Conservation (phyloP, 2,329 filamentous ascomycete species). For the Pyrenochaeta sp. region DNA sequence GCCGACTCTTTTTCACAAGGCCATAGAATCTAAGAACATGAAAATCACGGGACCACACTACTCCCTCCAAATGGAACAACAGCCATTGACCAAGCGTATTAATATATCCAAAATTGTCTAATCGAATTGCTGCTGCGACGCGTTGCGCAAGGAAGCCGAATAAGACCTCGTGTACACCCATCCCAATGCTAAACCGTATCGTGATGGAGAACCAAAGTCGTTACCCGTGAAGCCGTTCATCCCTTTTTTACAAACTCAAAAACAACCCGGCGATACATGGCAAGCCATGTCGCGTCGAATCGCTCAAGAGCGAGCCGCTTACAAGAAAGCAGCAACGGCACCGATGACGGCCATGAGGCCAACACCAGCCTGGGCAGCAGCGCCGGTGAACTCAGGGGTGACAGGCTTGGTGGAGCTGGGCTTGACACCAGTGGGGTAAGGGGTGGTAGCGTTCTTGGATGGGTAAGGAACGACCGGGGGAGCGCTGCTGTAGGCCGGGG, state of each 20-base stretch:
- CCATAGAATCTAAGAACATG: conserved; percentile 44
- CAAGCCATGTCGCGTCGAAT: conserved; percentile 11
- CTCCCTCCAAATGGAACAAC: conserved; percentile 39
- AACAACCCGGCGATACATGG: conserved; percentile 11
- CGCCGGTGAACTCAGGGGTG: conserved; percentile 58
- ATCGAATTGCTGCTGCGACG: conserved; percentile 45
- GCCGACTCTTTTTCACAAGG: conserved; percentile 32
- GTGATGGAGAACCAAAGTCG: conserved; percentile 43
- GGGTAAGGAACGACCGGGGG: conserved; percentile 22
- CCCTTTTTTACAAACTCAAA: conserved; percentile 22
- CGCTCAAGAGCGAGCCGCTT: conserved; percentile 33
- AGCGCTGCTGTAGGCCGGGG: conserved; percentile 15
- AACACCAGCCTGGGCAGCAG: conserved; percentile 61
- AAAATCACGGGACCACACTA: conserved; percentile 47
- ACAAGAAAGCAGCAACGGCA: conserved; percentile 55
- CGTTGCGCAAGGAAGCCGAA: conserved; percentile 32
- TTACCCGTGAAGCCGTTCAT: conserved; percentile 41
- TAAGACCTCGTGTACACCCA: conserved; percentile 40
- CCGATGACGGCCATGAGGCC: conserved; percentile 63
- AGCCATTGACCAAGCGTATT: conserved; percentile 46
- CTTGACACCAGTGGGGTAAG: conserved; percentile 30
- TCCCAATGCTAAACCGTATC: conserved; percentile 46
- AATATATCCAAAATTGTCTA: conserved; percentile 40
- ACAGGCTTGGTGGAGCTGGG: conserved; percentile 40
- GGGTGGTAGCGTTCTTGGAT: conserved; percentile 31